Evolutionary conservation across 2,329 filamentous ascomycete genomes (phyloP).

Genomic region (Zasmidium angulare): DNA sequence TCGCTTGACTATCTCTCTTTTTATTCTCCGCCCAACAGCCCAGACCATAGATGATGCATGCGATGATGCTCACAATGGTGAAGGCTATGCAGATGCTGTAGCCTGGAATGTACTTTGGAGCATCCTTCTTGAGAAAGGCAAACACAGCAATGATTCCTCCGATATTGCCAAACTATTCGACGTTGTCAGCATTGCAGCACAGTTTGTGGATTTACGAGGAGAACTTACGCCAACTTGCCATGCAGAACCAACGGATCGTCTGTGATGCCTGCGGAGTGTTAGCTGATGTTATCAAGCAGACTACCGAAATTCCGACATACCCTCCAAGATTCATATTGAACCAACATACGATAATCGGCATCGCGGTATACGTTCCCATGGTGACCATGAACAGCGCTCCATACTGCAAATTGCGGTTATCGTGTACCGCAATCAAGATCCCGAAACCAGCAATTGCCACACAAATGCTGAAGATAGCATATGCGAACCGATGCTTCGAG

Average conservation of each 20-base stretch:
- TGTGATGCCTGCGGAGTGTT: too few species aligned
- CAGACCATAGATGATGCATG: conserved; percentile 60
- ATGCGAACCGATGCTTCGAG: conserved; percentile 70
- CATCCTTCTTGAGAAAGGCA: conserved; percentile 57
- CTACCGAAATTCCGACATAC: too few species aligned
- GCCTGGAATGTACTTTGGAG: conserved; percentile 67
- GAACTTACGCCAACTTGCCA: conserved; percentile 54
- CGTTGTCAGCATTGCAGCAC: too few species aligned
- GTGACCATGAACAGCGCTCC: conserved; percentile 79
- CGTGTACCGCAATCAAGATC: conserved; percentile 70
- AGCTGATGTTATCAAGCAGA: too few species aligned
- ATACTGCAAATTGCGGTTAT: conserved; percentile 69
- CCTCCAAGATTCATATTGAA: conserved; percentile 56
- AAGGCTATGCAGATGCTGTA: conserved; percentile 78
- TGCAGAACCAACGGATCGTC: conserved; percentile 49
- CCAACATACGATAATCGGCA: conserved; percentile 68
- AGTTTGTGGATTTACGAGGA: too few species aligned
- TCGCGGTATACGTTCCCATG: conserved; percentile 70
- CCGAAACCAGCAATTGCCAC: conserved; percentile 72
- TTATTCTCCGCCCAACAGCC: conserved; percentile 62
- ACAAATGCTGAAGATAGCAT: conserved; percentile 66
- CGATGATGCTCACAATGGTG: conserved; percentile 63
- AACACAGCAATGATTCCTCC: conserved; percentile 55
- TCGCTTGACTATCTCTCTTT: conserved; percentile 51
- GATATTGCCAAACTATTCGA: conserved; percentile 51